Evolutionary conservation across 2,329 filamentous ascomycete genomes (phyloP).

Genomic region (Colletotrichum cordylinicola): DNA sequence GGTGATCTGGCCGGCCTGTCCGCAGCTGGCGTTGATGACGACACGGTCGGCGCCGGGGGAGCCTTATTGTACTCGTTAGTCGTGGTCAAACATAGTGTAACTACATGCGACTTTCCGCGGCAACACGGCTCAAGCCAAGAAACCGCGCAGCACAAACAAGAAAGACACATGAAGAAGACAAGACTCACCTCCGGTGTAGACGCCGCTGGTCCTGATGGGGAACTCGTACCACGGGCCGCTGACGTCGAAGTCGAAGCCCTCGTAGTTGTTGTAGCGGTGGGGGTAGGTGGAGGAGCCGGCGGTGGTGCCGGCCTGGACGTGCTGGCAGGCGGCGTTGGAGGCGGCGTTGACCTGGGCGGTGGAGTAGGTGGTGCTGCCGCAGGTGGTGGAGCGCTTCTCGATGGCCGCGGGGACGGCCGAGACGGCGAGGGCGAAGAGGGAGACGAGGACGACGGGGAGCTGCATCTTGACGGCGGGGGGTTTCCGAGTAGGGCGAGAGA

Average conservation of each 20-base stretch:
- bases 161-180: not conserved
- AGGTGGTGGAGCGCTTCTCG: constrained; percentile 48
- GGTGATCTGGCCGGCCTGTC: constrained; percentile 69
- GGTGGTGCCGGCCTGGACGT: constrained; percentile 45
- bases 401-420: constrained; percentile 13
- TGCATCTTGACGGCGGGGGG: constrained; percentile 13
- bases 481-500: no score
- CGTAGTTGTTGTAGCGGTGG: constrained; percentile 67
- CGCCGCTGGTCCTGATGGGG: constrained; percentile 60
- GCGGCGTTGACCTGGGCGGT: constrained; percentile 55
- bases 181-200: constrained; percentile 61
- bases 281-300: constrained; percentile 53
- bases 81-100: not conserved
- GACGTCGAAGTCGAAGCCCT: constrained; percentile 66
- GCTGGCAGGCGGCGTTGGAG: constrained; percentile 55
- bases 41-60: constrained; percentile 72
- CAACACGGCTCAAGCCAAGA: not conserved
- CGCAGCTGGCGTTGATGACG: constrained; percentile 63
- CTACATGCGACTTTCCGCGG: not conserved
- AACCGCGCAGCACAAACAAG: not conserved
- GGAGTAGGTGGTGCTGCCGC: constrained; percentile 60
- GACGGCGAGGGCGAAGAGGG: constrained; percentile 17
- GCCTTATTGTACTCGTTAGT: constrained; percentile 37
- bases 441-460: constrained; percentile 18
- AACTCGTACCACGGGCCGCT: constrained; percentile 68